Conservation (phyloP, 169 alveolate species). For the Plasmodium vinckei region DNA sequence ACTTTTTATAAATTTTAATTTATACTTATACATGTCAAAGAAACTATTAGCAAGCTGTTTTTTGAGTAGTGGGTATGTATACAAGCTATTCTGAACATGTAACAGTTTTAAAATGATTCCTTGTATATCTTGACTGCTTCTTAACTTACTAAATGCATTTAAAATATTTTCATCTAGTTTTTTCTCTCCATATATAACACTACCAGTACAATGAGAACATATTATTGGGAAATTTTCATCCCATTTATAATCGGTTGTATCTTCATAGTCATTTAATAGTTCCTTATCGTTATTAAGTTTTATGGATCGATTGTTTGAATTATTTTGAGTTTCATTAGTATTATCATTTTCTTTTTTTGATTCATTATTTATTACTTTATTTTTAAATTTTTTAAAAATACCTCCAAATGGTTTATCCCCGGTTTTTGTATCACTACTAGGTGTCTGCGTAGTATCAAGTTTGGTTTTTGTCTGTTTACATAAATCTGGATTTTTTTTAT, state of each 20-base stretch:
- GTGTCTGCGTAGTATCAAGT: not conserved
- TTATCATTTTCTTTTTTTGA: not conserved
- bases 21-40: slow-evolving; percentile 18
- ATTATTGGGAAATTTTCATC: slow-evolving; percentile 79
- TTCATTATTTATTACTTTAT: not conserved
- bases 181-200: slow-evolving; percentile 94
- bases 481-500: not conserved
- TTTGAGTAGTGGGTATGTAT: slow-evolving; percentile 14
- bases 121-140: slow-evolving; percentile 90
- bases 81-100: slow-evolving; percentile 28
- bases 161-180: slow-evolving; percentile 87
- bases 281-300: not conserved
- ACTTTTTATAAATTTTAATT: slow-evolving; percentile 2
- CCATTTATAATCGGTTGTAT: not conserved
- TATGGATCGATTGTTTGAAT: not conserved
- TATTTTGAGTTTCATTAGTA: not conserved
- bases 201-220: slow-evolving; percentile 94
- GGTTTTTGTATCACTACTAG: no score
- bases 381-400: not conserved
- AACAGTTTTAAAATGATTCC: slow-evolving; percentile 84
- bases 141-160: slow-evolving; percentile 88
- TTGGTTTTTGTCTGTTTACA: not conserved
- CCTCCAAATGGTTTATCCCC: not conserved
- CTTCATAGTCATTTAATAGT: not conserved
- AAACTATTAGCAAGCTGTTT: slow-evolving; percentile 2